These are phyloP conservation scores for Hymenoscyphus albidus DNA, from an alignment of 2,329 filamentous ascomycete genomes.

Conservation along the genomic window DNA sequence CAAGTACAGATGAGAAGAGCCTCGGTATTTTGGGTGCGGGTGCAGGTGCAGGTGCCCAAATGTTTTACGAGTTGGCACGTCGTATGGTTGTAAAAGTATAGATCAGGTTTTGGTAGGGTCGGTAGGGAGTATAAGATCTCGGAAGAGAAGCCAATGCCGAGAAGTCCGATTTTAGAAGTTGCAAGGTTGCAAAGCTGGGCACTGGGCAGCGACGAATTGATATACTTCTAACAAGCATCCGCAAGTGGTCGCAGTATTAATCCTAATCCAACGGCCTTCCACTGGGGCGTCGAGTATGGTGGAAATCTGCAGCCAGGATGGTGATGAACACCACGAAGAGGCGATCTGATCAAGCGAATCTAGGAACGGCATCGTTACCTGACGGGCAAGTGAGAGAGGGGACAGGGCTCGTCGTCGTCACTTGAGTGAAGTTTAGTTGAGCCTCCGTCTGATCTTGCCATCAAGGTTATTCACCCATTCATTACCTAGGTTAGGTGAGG, in stretches of 20 bases:
- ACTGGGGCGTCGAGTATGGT: background rate
- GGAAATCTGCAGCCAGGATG: slow-evolving; percentile 3
- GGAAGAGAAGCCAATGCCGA: background rate
- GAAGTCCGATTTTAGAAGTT: background rate
- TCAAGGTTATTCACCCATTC: background rate
- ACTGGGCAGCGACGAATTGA: background rate
- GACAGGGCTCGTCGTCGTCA: too few relatives aligned
- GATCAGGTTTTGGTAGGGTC: too few relatives aligned
- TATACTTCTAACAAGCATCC: background rate
- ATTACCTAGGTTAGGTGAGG: background rate
- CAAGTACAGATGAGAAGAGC: background rate
- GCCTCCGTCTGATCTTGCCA: background rate
- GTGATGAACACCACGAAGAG: background rate
- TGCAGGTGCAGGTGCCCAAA: background rate
- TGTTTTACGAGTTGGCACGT: background rate
- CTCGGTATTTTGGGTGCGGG: background rate
- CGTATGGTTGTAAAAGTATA: too few relatives aligned
- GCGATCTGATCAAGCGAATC: background rate
- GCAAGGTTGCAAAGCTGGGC: background rate
- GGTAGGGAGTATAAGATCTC: background rate
- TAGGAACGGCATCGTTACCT: background rate
- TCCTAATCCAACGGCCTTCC: background rate
- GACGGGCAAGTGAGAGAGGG: background rate
- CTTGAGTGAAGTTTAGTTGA: background rate
- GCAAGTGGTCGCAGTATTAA: background rate